Conservation (phyloP, 208 protist genomes). For the Leishmania turanica region DNA sequence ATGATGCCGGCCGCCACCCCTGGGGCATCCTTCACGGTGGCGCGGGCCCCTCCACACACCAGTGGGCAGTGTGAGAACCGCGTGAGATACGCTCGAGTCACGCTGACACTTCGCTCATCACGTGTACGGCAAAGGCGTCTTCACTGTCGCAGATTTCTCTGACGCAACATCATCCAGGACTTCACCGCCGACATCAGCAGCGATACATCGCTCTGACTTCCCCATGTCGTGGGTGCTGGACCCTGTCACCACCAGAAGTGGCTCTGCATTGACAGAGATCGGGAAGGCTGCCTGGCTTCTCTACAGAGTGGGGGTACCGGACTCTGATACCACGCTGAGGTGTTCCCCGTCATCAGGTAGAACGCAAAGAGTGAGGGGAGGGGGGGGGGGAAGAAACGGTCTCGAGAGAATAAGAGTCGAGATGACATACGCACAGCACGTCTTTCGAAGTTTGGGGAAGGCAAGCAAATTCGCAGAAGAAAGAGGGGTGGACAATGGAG, state of each 20-base stretch:
- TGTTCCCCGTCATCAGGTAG: neutral
- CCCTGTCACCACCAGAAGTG: neutral
- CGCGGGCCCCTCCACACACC: neutral
- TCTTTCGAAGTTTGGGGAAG: neutral
- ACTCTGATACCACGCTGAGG: neutral
- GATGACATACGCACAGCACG: neutral
- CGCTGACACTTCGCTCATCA: no score
- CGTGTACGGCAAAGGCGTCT: neutral
- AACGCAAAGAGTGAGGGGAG: no score
- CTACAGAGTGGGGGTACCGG: neutral
- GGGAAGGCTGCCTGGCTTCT: neutral
- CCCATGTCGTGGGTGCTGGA: neutral
- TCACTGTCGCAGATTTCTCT: neutral
- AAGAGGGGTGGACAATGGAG: neutral
- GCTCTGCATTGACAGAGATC: neutral
- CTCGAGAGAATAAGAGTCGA: slow-evolving; percentile 2
- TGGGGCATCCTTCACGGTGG: neutral
- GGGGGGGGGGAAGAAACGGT: neutral
- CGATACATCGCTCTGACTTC: neutral
- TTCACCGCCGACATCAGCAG: neutral
- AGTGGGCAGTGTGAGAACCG: neutral
- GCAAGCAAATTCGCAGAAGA: neutral
- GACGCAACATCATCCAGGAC: neutral
- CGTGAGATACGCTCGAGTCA: neutral
- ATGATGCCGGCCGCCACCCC: neutral